Percentiles rank a stretch among this genome's conserved stretches.
Conservation (phyloP, 2,329 filamentous ascomycete genomes). For the Paraconiothyrium sp. region DNA sequence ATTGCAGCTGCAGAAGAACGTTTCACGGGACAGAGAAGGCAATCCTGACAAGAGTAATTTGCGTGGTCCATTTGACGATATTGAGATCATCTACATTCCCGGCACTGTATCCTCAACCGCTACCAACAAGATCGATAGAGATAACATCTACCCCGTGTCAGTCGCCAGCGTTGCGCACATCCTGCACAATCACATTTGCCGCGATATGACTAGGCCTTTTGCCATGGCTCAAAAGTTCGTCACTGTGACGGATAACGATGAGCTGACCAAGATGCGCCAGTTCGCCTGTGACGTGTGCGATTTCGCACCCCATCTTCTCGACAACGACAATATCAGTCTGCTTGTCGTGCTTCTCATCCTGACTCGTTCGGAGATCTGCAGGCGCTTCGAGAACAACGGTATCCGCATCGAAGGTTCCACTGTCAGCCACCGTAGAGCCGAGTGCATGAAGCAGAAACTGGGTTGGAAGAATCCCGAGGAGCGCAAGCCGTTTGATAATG, state of each 20-base stretch:
- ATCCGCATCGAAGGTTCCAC: constrained; percentile 52
- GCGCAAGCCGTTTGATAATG: constrained; percentile 48
- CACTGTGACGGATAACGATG: constrained; percentile 41
- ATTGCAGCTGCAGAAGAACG: constrained; percentile 27
- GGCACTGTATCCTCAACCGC: constrained; percentile 50
- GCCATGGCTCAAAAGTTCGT: constrained; percentile 47
- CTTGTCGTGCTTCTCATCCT: constrained; percentile 49
- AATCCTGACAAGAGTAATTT: constrained; percentile 15
- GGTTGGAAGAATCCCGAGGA: constrained; percentile 45
- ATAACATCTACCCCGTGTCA: constrained; percentile 46
- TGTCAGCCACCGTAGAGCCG: constrained; percentile 48
- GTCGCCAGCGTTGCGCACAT: constrained; percentile 46
- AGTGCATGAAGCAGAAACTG: constrained; percentile 51
- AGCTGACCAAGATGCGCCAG: constrained; percentile 43
- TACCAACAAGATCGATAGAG: constrained; percentile 45
- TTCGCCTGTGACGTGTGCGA: constrained; percentile 49
- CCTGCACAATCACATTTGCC: constrained; percentile 46
- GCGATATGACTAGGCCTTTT: constrained; percentile 46
- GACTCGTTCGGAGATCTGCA: constrained; percentile 46
- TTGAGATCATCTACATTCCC: constrained; percentile 51
- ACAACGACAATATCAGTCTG: constrained; percentile 50
- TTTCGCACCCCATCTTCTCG: constrained; percentile 50
- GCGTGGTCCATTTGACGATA: constrained; percentile 48
- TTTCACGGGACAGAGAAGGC: constrained; percentile 32
- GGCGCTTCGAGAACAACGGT: constrained; percentile 47